phyloP scores from a whole-genome alignment of 768 basidiomycete species.

The Lyophyllum semitale region DNA sequence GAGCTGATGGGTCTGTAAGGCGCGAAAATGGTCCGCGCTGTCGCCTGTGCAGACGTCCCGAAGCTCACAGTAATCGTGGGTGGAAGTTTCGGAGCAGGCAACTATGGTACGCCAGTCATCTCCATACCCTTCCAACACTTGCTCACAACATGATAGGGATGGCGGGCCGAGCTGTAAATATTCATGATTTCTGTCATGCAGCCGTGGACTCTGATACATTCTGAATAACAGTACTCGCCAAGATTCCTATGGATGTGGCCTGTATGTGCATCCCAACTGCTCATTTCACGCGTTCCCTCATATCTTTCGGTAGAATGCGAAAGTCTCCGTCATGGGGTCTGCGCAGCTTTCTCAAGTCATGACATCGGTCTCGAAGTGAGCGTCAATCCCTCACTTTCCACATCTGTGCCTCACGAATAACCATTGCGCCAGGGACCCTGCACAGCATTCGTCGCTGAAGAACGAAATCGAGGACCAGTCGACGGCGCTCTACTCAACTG shows the following conservation, averaged over 20 bases:
- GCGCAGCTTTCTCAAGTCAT: conserved; percentile 93
- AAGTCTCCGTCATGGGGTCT: conserved; percentile 94
- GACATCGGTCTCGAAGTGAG: conserved; percentile 81
- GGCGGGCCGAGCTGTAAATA: conserved; percentile 87
- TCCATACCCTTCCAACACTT: conserved; percentile 1
- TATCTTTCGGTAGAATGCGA: conserved; percentile 65
- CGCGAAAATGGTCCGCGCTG: conserved; percentile 96
- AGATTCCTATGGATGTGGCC: conserved; percentile 99
- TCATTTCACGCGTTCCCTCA: conserved; percentile 5
- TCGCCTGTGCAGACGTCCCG: conserved; percentile 91
- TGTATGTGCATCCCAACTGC: conserved; percentile 42
- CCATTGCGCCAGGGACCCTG: conserved; percentile 60
- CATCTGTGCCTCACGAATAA: neutral
- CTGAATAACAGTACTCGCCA: conserved; percentile 74
- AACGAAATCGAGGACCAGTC: conserved; percentile 88
- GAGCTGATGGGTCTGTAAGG: conserved; percentile 30
- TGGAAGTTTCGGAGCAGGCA: conserved; percentile 93
- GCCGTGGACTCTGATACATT: conserved; percentile 1
- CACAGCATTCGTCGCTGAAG: conserved; percentile 73
- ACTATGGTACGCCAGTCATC: conserved; percentile 66
- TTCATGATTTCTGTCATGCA: neutral
- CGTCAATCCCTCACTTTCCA: neutral
- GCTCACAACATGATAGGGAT: conserved; percentile 51
- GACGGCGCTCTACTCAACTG: conserved; percentile 84
- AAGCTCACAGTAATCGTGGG: conserved; percentile 93